These are phyloP conservation scores for Plasmodium vivax DNA, from an alignment of 169 alveolate species.

Conservation along the genomic window DNA sequence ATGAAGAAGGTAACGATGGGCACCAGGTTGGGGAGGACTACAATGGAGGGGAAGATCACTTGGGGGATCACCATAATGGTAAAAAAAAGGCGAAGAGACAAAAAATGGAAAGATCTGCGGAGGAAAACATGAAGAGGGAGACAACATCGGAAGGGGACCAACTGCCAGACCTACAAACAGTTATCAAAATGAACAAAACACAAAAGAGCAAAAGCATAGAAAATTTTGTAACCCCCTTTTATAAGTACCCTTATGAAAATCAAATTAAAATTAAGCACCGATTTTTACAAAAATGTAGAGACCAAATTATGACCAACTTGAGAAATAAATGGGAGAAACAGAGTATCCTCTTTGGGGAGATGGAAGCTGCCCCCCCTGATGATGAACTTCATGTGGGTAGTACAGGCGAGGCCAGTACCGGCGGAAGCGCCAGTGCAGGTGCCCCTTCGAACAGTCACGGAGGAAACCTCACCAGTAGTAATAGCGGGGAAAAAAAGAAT, in stretches of 20 bases:
- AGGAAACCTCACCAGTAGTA: neutral
- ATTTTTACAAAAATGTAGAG: slow-evolving; percentile 69
- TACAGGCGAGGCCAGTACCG: neutral
- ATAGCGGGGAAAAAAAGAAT: neutral
- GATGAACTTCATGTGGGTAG: slow-evolving; percentile 1
- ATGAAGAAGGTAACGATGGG: neutral
- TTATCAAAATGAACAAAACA: slow-evolving; percentile 49
- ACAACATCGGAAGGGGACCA: neutral
- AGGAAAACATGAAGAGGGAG: neutral
- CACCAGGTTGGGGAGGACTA: neutral
- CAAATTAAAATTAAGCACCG: slow-evolving; percentile 63
- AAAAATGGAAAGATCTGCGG: neutral
- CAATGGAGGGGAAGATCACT: neutral
- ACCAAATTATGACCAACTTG: slow-evolving; percentile 52
- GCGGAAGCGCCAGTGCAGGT: neutral
- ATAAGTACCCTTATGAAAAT: slow-evolving; percentile 54
- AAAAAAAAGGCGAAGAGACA: neutral
- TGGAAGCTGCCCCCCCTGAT: neutral
- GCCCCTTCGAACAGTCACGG: neutral
- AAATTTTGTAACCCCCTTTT: slow-evolving; percentile 73
- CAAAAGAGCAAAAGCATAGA: slow-evolving; percentile 51
- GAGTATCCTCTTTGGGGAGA: slow-evolving; percentile 34
- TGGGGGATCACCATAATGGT: neutral
- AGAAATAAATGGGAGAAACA: slow-evolving; percentile 59
- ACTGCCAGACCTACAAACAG: slow-evolving; percentile 52